Evolutionary conservation across 192 early-diverging fungal genomes (phyloP).

Genomic region (Piromyces sp.): DNA sequence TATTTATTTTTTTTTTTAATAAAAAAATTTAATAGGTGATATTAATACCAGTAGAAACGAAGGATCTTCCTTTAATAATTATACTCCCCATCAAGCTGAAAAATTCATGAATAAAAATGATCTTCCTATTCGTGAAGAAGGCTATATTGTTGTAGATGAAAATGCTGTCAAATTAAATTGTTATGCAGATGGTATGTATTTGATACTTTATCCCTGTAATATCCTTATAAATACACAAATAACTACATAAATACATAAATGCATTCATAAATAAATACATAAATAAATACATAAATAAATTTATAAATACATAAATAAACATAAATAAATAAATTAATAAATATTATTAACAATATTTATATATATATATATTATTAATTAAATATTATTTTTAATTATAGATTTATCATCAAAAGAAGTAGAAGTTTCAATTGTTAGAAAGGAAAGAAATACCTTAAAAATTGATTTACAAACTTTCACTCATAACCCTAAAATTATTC

Average conservation of each 20-base stretch:
- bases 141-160: not conserved
- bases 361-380: not conserved
- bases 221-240: no score
- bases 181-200: not conserved
- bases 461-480: not conserved
- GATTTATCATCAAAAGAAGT: not conserved
- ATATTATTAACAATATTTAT: not conserved
- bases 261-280: no score
- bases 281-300: no score
- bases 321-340: no score
- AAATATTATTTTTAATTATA: no score
- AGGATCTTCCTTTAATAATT: not conserved
- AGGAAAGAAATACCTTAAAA: not conserved
- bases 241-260: no score
- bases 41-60: not conserved
- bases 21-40: not conserved
- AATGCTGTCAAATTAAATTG: not conserved
- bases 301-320: no score
- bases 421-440: not conserved
- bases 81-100: not conserved
- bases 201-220: no score
- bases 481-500: not conserved
- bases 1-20: not conserved
- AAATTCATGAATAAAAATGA: not conserved
- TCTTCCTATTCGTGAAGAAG: not conserved